Evolutionary conservation across 2,329 filamentous ascomycete species (phyloP).

Genomic region (Ilyonectria destructans): DNA sequence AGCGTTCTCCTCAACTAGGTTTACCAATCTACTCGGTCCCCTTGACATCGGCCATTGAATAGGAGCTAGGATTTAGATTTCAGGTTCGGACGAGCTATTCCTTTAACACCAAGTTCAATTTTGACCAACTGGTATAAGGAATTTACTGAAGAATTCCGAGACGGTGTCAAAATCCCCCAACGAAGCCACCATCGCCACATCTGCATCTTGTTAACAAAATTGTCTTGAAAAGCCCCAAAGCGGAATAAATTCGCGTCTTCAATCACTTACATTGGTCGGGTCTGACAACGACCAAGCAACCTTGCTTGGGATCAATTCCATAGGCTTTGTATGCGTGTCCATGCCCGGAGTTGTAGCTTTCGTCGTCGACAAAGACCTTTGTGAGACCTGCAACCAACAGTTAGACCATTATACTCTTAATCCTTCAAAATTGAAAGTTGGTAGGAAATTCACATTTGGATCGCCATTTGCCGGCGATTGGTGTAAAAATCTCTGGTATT

Average conservation of each 20-base stretch:
- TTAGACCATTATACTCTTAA: not conserved
- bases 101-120: not conserved
- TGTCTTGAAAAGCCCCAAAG: too few species aligned
- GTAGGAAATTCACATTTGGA: conserved; percentile 13
- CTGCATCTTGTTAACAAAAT: not conserved
- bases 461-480: conserved; percentile 21
- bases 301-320: conserved; percentile 29
- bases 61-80: not conserved
- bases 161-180: not conserved
- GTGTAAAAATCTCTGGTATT: conserved; percentile 38
- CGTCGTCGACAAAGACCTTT: conserved; percentile 38
- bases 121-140: not conserved
- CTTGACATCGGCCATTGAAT: not conserved
- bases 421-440: not conserved
- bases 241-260: not conserved
- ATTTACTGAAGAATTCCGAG: not conserved
- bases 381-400: not conserved
- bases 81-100: too few species aligned
- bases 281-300: conserved; percentile 36
- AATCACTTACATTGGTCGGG: conserved; percentile 41
- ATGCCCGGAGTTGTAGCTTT: conserved; percentile 31
- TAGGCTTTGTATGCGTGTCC: conserved; percentile 32
- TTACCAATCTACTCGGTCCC: not conserved
- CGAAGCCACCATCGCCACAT: conserved; percentile 21
- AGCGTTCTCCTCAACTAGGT: not conserved